Evolutionary conservation across 805 yeast genomes (phyloP).

Genomic region (Hanseniaspora guilliermondii): DNA sequence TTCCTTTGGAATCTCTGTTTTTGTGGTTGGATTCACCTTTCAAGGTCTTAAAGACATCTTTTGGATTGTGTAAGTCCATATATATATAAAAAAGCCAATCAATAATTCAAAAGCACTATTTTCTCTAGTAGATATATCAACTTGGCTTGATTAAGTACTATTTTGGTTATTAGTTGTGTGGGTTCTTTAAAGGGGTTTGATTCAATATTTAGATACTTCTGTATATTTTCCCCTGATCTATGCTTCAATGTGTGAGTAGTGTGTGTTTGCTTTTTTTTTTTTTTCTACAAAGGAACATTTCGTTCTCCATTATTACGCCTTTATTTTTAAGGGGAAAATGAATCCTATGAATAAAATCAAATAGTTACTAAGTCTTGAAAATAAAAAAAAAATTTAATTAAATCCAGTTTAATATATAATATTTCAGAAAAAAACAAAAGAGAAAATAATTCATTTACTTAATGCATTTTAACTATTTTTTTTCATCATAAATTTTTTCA

Average conservation of each 20-base stretch:
- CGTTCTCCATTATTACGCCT: neutral
- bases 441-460: neutral
- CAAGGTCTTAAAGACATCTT: neutral
- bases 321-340: neutral
- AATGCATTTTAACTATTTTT: neutral
- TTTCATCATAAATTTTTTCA: conserved; percentile 8
- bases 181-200: too few relatives aligned
- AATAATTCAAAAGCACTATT: neutral
- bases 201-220: too few relatives aligned
- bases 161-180: too few relatives aligned
- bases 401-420: too few relatives aligned
- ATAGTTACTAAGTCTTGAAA: neutral
- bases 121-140: neutral
- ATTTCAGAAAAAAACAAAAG: neutral
- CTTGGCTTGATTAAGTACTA: too few relatives aligned
- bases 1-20: neutral
- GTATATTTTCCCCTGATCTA: too few relatives aligned
- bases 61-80: conserved; percentile 6
- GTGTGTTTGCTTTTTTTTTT: too few relatives aligned
- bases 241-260: too few relatives aligned
- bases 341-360: too few relatives aligned
- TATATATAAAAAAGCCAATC: neutral
- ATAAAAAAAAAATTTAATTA: neutral
- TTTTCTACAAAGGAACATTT: too few relatives aligned
- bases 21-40: neutral